Conservation (phyloP, 1,139 yeast species). For the Taiozyma sp. region DNA sequence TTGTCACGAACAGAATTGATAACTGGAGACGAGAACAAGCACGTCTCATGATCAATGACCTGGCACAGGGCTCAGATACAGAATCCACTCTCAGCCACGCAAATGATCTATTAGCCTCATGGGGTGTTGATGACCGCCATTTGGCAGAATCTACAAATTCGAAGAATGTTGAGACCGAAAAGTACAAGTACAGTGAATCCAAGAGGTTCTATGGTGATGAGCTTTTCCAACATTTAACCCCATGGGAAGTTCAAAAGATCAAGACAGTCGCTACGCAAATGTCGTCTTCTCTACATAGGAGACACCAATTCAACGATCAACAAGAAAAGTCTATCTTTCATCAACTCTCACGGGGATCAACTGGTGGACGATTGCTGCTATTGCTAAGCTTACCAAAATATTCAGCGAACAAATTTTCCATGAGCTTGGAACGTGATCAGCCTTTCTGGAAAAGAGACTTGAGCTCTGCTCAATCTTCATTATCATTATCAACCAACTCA, state of each 20-base stretch:
- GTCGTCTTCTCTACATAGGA: conserved; percentile 18
- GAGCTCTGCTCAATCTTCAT: conserved; percentile 23
- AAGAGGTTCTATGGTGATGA: conserved; percentile 25
- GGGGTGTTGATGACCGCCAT: conserved; percentile 26
- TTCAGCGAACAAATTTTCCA: conserved; percentile 12
- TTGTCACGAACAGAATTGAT: conserved; percentile 22
- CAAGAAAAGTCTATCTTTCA: not conserved
- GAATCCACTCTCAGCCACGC: conserved; percentile 2
- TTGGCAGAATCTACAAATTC: conserved; percentile 6
- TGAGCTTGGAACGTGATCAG: conserved; percentile 3
- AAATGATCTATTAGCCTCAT: conserved; percentile 21
- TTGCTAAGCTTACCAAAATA: conserved; percentile 15
- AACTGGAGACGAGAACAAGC: conserved; percentile 26
- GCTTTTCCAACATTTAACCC: conserved; percentile 15
- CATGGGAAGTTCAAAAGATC: conserved; percentile 22
- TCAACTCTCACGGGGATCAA: not conserved
- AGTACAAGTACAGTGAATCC: not conserved
- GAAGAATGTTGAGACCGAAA: conserved; percentile 2
- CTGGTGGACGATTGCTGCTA: conserved; percentile 19
- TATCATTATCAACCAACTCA: conserved; percentile 22
- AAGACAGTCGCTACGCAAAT: conserved; percentile 21
- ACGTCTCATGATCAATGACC: conserved; percentile 16
- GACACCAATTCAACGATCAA: not conserved
- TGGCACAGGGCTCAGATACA: conserved; percentile 11
- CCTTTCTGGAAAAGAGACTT: conserved; percentile 22